Conservation (phyloP, 306 rosid genomes). For the Macrotyloma uniflorum region DNA sequence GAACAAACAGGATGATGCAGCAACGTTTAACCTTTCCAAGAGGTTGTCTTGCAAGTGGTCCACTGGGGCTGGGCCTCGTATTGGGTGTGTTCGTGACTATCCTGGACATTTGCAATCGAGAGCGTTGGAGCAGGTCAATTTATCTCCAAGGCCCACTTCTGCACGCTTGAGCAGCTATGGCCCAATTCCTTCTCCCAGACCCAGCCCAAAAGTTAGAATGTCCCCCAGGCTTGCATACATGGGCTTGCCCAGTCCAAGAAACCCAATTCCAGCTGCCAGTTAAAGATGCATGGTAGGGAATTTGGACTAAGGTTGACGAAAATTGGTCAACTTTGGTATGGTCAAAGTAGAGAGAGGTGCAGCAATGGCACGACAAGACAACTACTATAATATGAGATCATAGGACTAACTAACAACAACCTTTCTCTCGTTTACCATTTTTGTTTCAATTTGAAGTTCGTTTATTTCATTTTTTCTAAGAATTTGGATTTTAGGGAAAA, state of each 20-base stretch:
- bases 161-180: slow-evolving; percentile 56
- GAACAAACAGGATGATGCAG: slow-evolving; percentile 33
- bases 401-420: slow-evolving; percentile 20
- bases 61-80: slow-evolving; percentile 81
- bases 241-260: slow-evolving; percentile 92
- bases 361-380: not conserved
- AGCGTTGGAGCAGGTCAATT: slow-evolving; percentile 85
- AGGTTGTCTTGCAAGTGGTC: slow-evolving; percentile 84
- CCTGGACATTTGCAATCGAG: slow-evolving; percentile 76
- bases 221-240: slow-evolving; percentile 79
- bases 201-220: slow-evolving; percentile 85
- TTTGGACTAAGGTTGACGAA: not conserved
- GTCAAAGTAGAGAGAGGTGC: not conserved
- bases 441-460: not conserved
- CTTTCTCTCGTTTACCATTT: not conserved
- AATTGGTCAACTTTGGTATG: slow-evolving; percentile 3
- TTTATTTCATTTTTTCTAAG: slow-evolving; percentile 20
- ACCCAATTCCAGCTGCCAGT: slow-evolving; percentile 39
- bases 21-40: slow-evolving; percentile 48
- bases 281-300: slow-evolving; percentile 8
- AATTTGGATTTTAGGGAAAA: not conserved
- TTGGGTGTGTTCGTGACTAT: slow-evolving; percentile 95
- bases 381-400: slow-evolving; percentile 7
- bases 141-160: slow-evolving; percentile 69
- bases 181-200: slow-evolving; percentile 94